These are phyloP conservation scores for Zea luxurians DNA, from an alignment of 176 grass and related monocot species.

Conservation along the genomic window DNA sequence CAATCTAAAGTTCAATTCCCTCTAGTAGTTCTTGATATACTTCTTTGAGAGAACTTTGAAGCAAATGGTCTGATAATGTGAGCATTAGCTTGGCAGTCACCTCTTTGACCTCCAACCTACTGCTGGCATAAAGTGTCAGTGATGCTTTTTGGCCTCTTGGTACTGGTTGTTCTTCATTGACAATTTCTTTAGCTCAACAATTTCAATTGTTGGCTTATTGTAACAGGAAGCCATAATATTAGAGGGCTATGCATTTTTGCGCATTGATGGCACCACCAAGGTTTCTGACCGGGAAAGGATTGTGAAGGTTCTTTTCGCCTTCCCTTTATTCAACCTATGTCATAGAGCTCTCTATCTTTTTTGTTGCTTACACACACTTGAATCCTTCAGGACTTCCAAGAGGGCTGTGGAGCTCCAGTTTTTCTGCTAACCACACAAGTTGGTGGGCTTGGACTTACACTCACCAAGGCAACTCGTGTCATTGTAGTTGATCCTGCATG, in stretches of 20 bases:
- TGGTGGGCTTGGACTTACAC: slow-evolving; percentile 95
- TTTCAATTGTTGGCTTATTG: slow-evolving; percentile 18
- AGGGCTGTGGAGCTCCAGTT: slow-evolving; percentile 70
- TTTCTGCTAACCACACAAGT: slow-evolving; percentile 96
- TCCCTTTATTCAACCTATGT: slow-evolving; percentile 19
- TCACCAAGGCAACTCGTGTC: slow-evolving; percentile 89
- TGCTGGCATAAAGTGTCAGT: neutral
- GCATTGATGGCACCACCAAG: slow-evolving; percentile 84
- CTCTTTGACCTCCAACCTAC: slow-evolving; percentile 28
- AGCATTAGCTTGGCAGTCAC: slow-evolving; percentile 10
- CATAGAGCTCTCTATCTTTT: slow-evolving; percentile 35
- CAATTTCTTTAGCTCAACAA: slow-evolving; percentile 4
- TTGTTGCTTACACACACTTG: slow-evolving; percentile 33
- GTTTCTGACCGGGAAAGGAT: slow-evolving; percentile 75
- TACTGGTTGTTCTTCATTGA: slow-evolving; percentile 7
- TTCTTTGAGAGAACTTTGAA: neutral
- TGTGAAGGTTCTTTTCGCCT: slow-evolving; percentile 60
- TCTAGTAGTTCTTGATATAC: neutral
- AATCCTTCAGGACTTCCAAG: slow-evolving; percentile 79
- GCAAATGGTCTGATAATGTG: neutral
- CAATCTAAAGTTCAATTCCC: neutral
- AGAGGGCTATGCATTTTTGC: slow-evolving; percentile 75
- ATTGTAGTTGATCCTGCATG: slow-evolving; percentile 96
- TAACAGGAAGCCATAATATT: slow-evolving; percentile 73
- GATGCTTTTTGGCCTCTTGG: slow-evolving; percentile 15